Percentiles rank a stretch among this genome's conserved stretches.
Conservation (phyloP, 1,139 yeast species). For the Suhomyces bribrorum region DNA sequence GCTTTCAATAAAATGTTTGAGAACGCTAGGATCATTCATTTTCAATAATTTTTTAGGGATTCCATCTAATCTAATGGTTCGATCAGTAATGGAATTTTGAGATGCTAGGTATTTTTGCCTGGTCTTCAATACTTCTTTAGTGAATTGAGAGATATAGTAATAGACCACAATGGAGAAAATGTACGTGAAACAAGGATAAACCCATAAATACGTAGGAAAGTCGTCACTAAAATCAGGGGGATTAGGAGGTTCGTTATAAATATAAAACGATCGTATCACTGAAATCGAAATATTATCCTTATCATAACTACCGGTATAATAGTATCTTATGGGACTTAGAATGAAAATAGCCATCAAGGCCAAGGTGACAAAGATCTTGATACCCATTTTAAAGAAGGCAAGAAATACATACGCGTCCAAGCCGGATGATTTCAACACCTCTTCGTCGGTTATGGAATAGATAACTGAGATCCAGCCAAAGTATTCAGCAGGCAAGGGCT, state of each 20-base stretch:
- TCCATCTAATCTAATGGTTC: conserved; percentile 48
- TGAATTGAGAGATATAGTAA: conserved; percentile 37
- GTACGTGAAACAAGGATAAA: conserved; percentile 46
- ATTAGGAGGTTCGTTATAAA: conserved; percentile 8
- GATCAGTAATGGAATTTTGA: conserved; percentile 47
- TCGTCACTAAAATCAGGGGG: conserved; percentile 17
- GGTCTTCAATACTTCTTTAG: conserved; percentile 39
- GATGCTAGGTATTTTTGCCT: conserved; percentile 45
- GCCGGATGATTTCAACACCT: conserved; percentile 42
- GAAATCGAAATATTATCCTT: conserved; percentile 32
- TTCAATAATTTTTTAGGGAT: conserved; percentile 49
- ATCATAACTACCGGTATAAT: conserved; percentile 49
- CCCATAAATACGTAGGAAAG: conserved; percentile 33
- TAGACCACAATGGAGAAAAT: conserved; percentile 40
- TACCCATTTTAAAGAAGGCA: conserved; percentile 49
- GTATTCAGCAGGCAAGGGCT: conserved; percentile 38
- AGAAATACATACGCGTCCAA: conserved; percentile 49
- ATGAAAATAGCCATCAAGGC: conserved; percentile 41
- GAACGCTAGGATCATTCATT: conserved; percentile 38
- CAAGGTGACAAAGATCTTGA: conserved; percentile 37
- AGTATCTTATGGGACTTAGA: conserved; percentile 46
- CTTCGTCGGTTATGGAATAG: conserved; percentile 41
- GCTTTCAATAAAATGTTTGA: conserved; percentile 58
- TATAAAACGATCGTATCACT: conserved; percentile 10
- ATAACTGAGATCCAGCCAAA: conserved; percentile 46